These are phyloP conservation scores for Spergularia bocconei DNA, from an alignment of 148 eudicot species.

Conservation along the genomic window DNA sequence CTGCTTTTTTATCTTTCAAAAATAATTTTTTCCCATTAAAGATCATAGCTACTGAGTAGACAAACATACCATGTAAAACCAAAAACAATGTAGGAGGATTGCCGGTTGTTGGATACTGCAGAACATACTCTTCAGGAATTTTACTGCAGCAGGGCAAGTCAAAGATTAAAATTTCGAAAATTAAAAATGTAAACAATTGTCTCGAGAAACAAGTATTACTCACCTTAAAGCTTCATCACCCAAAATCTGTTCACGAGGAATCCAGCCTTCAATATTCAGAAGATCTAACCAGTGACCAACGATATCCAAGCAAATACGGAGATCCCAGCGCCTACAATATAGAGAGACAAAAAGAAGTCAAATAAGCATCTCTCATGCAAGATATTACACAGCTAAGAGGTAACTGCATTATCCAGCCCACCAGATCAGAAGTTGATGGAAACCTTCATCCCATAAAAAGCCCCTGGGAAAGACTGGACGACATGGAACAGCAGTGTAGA, in stretches of 20 bases:
- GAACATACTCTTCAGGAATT: slow-evolving; percentile 91
- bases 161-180: neutral
- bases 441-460: slow-evolving; percentile 98
- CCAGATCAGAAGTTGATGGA: slow-evolving; percentile 94
- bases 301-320: slow-evolving; percentile 73
- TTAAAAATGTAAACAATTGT: neutral
- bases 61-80: slow-evolving; percentile 67
- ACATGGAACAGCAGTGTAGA: slow-evolving; percentile 97
- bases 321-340: slow-evolving; percentile 78
- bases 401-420: slow-evolving; percentile 33
- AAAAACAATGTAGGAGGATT: slow-evolving; percentile 96
- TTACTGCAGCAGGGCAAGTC: slow-evolving; percentile 51
- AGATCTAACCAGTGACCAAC: slow-evolving; percentile 97
- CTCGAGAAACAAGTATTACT: neutral
- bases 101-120: slow-evolving; percentile 91
- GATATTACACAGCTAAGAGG: slow-evolving; percentile 5
- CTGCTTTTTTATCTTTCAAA: neutral
- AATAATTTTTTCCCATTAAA: neutral
- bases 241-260: slow-evolving; percentile 97
- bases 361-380: slow-evolving; percentile 2
- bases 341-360: slow-evolving; percentile 7
- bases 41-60: neutral
- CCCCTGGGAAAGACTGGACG: slow-evolving; percentile 96
- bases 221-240: slow-evolving; percentile 96
- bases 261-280: slow-evolving; percentile 97